Conservation (phyloP, 257 asterid species). For the Ajuga chamaepitys region DNA sequence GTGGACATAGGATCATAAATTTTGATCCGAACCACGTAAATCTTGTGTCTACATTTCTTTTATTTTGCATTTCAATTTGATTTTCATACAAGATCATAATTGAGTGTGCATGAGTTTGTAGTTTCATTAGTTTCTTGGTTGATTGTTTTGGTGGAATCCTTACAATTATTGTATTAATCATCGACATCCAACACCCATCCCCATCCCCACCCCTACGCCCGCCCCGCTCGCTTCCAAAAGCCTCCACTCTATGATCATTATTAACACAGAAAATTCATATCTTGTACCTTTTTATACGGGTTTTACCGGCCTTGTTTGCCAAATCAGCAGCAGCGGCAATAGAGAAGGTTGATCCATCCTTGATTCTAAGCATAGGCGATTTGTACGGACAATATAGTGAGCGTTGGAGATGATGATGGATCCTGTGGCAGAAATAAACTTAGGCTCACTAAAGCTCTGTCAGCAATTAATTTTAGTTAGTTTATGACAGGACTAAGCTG, state of each 20-base stretch:
- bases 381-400: too few species aligned
- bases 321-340: slow-evolving; percentile 47
- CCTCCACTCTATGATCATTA: slow-evolving; percentile 14
- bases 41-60: too few species aligned
- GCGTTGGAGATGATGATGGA: slow-evolving; percentile 36
- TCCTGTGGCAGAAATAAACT: slow-evolving; percentile 35
- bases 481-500: slow-evolving; percentile 47
- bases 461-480: slow-evolving; percentile 6
- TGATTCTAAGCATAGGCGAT: too few species aligned
- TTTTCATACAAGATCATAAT: too few species aligned
- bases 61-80: too few species aligned
- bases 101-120: too few species aligned
- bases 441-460: slow-evolving; percentile 37
- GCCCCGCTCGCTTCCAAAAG: slow-evolving; percentile 16
- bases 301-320: slow-evolving; percentile 40
- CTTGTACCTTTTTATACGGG: not conserved
- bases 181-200: not conserved
- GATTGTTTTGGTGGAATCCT: too few species aligned
- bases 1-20: too few species aligned
- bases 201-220: slow-evolving; percentile 20
- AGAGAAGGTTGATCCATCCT: too few species aligned
- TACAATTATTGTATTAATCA: slow-evolving; percentile 21
- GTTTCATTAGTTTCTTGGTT: too few species aligned
- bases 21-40: too few species aligned
- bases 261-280: not conserved